Percentiles rank a stretch among this genome's conserved stretches.
phyloP scores from a whole-genome alignment of 75 land plant species.

The Isoetes taiwanensis region DNA sequence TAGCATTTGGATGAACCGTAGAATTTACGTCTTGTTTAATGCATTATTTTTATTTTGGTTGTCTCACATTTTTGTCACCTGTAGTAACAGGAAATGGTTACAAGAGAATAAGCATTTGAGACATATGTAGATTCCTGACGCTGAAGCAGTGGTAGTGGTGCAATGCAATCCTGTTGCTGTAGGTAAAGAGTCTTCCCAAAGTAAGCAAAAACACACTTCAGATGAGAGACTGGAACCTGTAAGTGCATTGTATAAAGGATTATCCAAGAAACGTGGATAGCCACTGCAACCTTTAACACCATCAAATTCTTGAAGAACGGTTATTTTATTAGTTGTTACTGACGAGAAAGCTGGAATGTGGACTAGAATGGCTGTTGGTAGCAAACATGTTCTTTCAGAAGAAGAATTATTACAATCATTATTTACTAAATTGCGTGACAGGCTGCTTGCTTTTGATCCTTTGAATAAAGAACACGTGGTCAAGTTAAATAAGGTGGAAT shows the following conservation, averaged over 20 bases:
- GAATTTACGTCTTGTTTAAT: too few species aligned
- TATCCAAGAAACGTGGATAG: slow-evolving; percentile 50
- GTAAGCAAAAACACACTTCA: slow-evolving; percentile 36
- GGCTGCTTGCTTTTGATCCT: slow-evolving; percentile 82
- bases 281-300: too few species aligned
- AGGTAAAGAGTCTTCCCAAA: slow-evolving; percentile 59
- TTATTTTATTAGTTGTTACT: too few species aligned
- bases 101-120: slow-evolving; percentile 89
- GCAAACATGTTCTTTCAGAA: slow-evolving; percentile 14
- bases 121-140: slow-evolving; percentile 90
- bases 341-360: slow-evolving; percentile 23
- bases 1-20: too few species aligned
- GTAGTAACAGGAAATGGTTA: slow-evolving; percentile 93
- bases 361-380: slow-evolving; percentile 14
- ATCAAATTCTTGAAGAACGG: too few species aligned
- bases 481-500: too few species aligned
- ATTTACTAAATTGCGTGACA: slow-evolving; percentile 88
- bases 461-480: slow-evolving; percentile 72
- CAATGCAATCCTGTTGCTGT: slow-evolving; percentile 85
- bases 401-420: slow-evolving; percentile 41
- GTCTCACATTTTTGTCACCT: too few species aligned
- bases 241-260: slow-evolving; percentile 53
- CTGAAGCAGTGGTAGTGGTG: slow-evolving; percentile 84
- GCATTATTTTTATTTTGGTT: too few species aligned
- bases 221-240: slow-evolving; percentile 71